A percentile compares a stretch with the other conserved stretches of the same genome.
Conservation (phyloP, 108 stramenopile species). For the Chaetoceros tenuissimus region DNA sequence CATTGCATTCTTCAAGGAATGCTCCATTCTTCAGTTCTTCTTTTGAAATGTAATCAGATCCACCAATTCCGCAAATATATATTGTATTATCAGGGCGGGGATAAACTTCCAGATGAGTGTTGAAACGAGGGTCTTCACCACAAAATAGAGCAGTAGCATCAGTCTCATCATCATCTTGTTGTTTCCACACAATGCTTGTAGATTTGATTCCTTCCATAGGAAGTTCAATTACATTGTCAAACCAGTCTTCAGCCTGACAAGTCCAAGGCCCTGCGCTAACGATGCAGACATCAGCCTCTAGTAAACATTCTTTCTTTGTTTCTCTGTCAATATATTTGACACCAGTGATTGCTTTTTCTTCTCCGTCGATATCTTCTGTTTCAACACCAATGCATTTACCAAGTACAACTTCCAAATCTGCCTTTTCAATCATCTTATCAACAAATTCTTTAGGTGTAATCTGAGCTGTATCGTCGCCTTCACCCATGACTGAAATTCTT, state of each 20-base stretch:
- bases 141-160: constrained; percentile 95
- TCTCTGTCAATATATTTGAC: constrained; percentile 39
- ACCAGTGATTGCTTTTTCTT: constrained; percentile 25
- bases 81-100: constrained; percentile 77
- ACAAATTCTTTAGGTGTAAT: constrained; percentile 80
- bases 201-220: constrained; percentile 86
- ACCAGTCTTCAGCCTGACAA: constrained; percentile 74
- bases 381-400: constrained; percentile 69
- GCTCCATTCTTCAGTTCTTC: constrained; percentile 75
- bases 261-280: constrained; percentile 78
- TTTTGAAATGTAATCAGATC: constrained; percentile 85
- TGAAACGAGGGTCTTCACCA: constrained; percentile 83
- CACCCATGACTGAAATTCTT: constrained; percentile 49
- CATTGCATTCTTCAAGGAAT: constrained; percentile 49
- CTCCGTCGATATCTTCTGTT: constrained; percentile 24
- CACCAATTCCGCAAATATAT: constrained; percentile 96
- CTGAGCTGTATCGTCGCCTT: constrained; percentile 81
- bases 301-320: constrained; percentile 12
- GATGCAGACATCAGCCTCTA: constrained; percentile 51
- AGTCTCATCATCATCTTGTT: constrained; percentile 27
- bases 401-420: constrained; percentile 37
- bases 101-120: constrained; percentile 84
- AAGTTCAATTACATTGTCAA: constrained; percentile 50
- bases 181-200: constrained; percentile 79
- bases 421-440: constrained; percentile 49